Percentiles rank a stretch among this genome's conserved stretches.
Evolutionary conservation across 768 basidiomycete genomes (phyloP).

Genomic region (Leccinum boreale): DNA sequence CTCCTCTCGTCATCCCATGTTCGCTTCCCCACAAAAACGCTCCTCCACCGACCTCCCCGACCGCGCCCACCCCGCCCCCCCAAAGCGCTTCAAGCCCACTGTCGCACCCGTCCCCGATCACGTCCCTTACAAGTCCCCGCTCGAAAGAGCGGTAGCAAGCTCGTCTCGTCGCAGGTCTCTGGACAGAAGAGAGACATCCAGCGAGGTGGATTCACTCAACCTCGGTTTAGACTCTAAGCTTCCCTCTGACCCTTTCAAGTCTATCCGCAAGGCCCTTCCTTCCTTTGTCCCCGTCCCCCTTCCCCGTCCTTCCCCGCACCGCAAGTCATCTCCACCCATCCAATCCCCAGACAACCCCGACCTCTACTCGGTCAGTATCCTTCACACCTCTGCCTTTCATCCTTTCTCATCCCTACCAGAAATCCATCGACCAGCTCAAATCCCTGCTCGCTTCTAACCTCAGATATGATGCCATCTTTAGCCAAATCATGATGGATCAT

Average conservation of each 20-base stretch:
- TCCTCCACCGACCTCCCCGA: slow-evolving; percentile 20
- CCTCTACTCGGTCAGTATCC: slow-evolving; percentile 11
- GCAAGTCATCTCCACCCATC: slow-evolving; percentile 11
- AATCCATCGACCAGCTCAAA: slow-evolving; percentile 28
- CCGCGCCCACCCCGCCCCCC: slow-evolving; percentile 1
- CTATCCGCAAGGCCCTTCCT: slow-evolving; percentile 1
- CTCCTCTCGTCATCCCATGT: slow-evolving; percentile 3
- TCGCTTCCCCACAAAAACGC: slow-evolving; percentile 29
- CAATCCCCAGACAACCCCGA: slow-evolving; percentile 11
- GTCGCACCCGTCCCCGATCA: slow-evolving; percentile 27
- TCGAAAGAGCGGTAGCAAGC: slow-evolving; percentile 1
- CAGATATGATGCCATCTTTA: slow-evolving; percentile 14
- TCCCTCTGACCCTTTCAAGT: slow-evolving; percentile 21
- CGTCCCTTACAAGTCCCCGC: slow-evolving; percentile 4
- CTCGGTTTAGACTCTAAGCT: slow-evolving; percentile 2
- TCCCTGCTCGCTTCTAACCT: slow-evolving; percentile 23
- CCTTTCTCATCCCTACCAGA: slow-evolving; percentile 14
- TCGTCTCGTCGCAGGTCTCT: slow-evolving; percentile 14
- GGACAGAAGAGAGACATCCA: slow-evolving; percentile 12
- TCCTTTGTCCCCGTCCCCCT: neutral
- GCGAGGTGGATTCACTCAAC: slow-evolving; percentile 26
- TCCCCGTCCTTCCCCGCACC: neutral
- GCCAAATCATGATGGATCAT: slow-evolving; percentile 24
- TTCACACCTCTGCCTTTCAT: neutral
- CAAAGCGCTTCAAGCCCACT: slow-evolving; percentile 34